Percentiles rank a stretch among this genome's conserved stretches.
Evolutionary conservation across 768 basidiomycete genomes (phyloP).

Genomic region (Pleurotus citrinopileatus): DNA sequence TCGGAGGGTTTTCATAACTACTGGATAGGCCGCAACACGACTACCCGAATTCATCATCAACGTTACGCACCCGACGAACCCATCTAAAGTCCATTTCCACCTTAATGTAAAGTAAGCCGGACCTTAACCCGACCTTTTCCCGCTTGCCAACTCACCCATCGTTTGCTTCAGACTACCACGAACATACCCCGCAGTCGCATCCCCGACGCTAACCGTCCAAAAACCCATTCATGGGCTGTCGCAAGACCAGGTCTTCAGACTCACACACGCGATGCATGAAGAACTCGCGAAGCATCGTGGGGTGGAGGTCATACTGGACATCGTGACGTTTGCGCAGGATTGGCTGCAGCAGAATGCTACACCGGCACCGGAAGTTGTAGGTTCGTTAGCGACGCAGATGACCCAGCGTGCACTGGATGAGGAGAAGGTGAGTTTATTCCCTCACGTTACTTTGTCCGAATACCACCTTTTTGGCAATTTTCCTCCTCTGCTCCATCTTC

Average conservation of each 20-base stretch:
- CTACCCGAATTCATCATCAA: conserved; percentile 76
- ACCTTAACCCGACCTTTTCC: background rate
- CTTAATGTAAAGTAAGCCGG: conserved; percentile 65
- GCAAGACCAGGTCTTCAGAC: conserved; percentile 51
- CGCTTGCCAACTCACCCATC: background rate
- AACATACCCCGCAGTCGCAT: conserved; percentile 75
- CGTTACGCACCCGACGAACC: conserved; percentile 55
- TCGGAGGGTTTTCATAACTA: background rate
- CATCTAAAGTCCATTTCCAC: conserved; percentile 58
- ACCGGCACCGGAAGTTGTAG: conserved; percentile 55
- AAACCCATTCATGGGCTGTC: conserved; percentile 61
- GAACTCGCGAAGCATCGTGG: conserved; percentile 68
- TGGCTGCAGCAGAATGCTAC: conserved; percentile 61
- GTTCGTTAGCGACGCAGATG: conserved; percentile 81
- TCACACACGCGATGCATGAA: conserved; percentile 57
- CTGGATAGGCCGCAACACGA: conserved; percentile 60
- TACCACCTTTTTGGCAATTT: conserved; percentile 1
- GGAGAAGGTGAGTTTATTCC: conserved; percentile 53
- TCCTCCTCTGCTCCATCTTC: background rate
- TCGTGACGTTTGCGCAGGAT: conserved; percentile 66
- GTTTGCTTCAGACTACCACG: conserved; percentile 56
- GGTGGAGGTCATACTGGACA: conserved; percentile 77
- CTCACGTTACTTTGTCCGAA: conserved; percentile 4
- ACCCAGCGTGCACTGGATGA: conserved; percentile 67
- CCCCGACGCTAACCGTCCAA: conserved; percentile 65